Conservation (phyloP, 2,329 filamentous ascomycete genomes). For the Chrysoporthe deuterocubensis region DNA sequence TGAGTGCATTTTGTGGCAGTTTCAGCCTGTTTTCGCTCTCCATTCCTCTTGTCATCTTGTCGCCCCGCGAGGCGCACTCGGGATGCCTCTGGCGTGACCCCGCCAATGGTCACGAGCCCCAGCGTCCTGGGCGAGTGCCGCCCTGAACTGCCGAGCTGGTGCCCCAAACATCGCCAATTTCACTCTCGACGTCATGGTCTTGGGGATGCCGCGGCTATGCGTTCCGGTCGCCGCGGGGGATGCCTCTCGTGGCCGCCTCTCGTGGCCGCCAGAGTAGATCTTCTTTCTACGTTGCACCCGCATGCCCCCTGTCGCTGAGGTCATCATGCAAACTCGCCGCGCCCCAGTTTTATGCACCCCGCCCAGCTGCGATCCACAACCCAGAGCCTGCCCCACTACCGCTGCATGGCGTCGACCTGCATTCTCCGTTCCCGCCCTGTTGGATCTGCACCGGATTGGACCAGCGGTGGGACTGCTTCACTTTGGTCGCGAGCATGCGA, state of each 20-base stretch:
- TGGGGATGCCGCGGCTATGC: not conserved
- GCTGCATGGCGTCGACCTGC: constrained; percentile 25
- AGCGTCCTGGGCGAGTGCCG: constrained; percentile 10
- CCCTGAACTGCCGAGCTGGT: constrained; percentile 21
- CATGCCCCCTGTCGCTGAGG: constrained; percentile 21
- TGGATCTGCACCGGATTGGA: constrained; percentile 4
- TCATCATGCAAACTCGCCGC: constrained; percentile 23
- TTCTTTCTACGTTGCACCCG: constrained; percentile 8
- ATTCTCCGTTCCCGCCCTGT: constrained; percentile 8
- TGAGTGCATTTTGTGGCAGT: constrained; percentile 55
- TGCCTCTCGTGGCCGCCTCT: not conserved
- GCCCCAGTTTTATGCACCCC: constrained; percentile 27
- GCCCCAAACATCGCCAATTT: constrained; percentile 1
- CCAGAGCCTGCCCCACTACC: constrained; percentile 8
- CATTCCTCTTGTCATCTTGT: not conserved
- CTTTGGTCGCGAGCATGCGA: not conserved
- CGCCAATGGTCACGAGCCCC: constrained; percentile 30
- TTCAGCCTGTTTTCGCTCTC: constrained; percentile 11
- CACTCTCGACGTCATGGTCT: constrained; percentile 29
- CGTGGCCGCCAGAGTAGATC: not conserved
- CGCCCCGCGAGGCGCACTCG: not conserved
- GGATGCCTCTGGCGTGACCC: constrained; percentile 1
- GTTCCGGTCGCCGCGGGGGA: not conserved
- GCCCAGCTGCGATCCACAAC: constrained; percentile 19
- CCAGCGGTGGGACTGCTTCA: not conserved